Percentiles rank a stretch among this genome's conserved stretches.
Conservation (phyloP, 495 filamentous ascomycete genomes). For the Xylaria longipes region DNA sequence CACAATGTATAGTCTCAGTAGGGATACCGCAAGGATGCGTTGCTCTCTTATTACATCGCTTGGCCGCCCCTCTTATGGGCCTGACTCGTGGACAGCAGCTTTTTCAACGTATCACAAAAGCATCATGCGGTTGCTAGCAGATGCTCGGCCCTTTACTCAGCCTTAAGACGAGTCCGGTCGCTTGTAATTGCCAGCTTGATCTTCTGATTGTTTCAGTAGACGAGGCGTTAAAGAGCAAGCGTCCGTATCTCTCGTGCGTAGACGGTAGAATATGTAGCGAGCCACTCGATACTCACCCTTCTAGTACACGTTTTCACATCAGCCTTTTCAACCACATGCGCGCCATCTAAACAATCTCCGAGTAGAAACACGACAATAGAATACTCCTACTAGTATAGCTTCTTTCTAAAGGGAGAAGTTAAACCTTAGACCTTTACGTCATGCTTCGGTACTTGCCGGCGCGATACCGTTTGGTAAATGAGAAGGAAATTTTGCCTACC, state of each 20-base stretch:
- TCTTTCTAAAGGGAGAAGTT: not conserved
- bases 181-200: not conserved
- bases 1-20: not conserved
- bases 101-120: not conserved
- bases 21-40: not conserved
- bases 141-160: not conserved
- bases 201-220: not conserved
- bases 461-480: not conserved
- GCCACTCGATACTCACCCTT: not conserved
- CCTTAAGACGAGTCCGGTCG: not conserved
- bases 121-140: slow-evolving; percentile 15
- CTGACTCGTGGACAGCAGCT: not conserved
- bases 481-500: not conserved
- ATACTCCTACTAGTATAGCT: too few species aligned
- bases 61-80: not conserved
- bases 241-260: not conserved
- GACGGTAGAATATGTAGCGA: not conserved
- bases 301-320: not conserved
- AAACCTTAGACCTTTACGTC: not conserved
- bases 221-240: not conserved
- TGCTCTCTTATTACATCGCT: not conserved
- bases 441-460: not conserved
- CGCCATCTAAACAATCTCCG: not conserved
- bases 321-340: not conserved
- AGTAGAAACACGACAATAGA: not conserved